Base-by-base conservation (phyloP, 176 grass and related monocot species). In the Guadua angustifolia region DNA sequence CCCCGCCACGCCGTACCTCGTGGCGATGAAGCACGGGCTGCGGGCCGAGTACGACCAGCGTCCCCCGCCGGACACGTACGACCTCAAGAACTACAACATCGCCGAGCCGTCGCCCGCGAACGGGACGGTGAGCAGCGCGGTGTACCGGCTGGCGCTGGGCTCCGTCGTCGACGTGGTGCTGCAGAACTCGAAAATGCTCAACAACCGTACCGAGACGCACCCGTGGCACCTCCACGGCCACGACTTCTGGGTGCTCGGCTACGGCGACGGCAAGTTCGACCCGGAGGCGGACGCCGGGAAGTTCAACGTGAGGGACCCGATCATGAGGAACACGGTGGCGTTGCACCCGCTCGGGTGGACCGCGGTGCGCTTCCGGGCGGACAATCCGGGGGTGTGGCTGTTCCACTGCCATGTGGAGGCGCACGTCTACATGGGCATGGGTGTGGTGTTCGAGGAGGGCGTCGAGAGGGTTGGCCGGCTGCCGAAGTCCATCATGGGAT, bases 201-300 rank as follows among this genome's bases (percentile, higher is more conserved):
- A 38, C 1, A 69, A 73, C 61, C 79, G 46, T 26, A 97, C 36
- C 16, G 89, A 94, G 83, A 80, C 89, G 6, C 92, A 94, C 85
- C 94, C 94, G 13, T 97, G 94, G 92, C 94, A 97, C 68, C 84
- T 97, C 67, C 94, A 97, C 25, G 94, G 91, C 1, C 94, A 94
- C 35, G 89, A 97, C 70, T 94, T 97, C 67, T 94, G 91, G 89
- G 91, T 94, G 77, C 42, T 97, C 36, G 94, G 83, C 38, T 76
- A 97, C 21, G 91, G 94, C 14, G 25, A 67, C 0, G 94, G 85
- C 22, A 94, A 92, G 73, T 97, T 94, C 73, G 38, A 92, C 18
- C 91, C 89, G 8, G 74, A 81, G 13, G 14, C 1, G 2, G 74
- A 94, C 45, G 36, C 82, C 0, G 59, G 17, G 22, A 59, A 15